phyloP scores from a whole-genome alignment of 208 protist genomes.

The Kentomonas sorsogonicus region DNA sequence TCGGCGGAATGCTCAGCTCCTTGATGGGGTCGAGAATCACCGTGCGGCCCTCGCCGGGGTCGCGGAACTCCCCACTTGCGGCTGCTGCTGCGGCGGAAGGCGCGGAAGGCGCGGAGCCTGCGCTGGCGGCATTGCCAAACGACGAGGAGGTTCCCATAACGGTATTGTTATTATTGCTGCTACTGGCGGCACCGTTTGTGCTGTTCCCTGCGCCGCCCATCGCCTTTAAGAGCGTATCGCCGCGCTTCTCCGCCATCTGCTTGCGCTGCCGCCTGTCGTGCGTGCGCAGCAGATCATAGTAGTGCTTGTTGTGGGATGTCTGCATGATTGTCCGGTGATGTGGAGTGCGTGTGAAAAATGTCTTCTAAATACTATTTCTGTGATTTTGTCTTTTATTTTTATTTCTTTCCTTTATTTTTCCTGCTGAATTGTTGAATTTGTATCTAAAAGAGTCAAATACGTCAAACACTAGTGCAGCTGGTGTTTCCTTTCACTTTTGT shows the following conservation, averaged over 20 bases:
- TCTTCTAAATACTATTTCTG: too few species aligned
- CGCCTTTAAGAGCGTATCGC: not conserved
- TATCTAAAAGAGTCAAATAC: slow-evolving; percentile 16
- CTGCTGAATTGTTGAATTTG: slow-evolving; percentile 1
- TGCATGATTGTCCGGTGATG: not conserved
- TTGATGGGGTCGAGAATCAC: slow-evolving; percentile 32
- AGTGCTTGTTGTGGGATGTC: not conserved
- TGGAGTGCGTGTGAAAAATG: not conserved
- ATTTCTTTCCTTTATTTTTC: slow-evolving; percentile 5
- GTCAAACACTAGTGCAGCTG: too few species aligned
- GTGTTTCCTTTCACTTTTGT: not conserved
- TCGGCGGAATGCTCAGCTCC: slow-evolving; percentile 23
- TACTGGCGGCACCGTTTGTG: not conserved
- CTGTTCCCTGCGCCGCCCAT: not conserved
- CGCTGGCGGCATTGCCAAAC: not conserved
- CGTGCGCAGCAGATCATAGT: not conserved
- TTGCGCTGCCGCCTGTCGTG: not conserved
- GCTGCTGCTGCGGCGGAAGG: too few species aligned
- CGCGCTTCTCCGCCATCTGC: not conserved
- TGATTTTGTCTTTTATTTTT: not conserved
- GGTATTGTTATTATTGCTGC: not conserved
- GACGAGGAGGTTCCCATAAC: not conserved
- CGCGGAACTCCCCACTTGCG: slow-evolving; percentile 18
- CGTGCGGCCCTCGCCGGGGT: slow-evolving; percentile 25
- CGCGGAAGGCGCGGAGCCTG: not conserved